Evolutionary conservation across 2,329 filamentous ascomycete genomes (phyloP), one percentile per base, ranked within the genome.

Genomic region (Fusarium hainanense): DNA sequence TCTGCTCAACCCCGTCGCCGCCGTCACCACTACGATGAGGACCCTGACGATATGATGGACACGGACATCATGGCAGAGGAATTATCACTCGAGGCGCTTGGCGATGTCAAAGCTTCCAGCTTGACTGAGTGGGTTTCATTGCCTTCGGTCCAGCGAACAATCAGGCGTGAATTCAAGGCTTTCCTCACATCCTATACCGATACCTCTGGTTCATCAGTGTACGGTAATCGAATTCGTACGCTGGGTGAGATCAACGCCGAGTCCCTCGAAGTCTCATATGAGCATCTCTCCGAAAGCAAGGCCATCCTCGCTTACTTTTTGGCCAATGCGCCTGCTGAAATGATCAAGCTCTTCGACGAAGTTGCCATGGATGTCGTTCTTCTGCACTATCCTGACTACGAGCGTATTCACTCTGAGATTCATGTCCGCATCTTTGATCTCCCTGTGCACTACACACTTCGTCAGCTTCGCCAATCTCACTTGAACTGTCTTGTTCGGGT

Each of bases 201-300:
- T 76, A 90, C 94, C 56, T 90, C 91, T 69, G 94, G 94, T 57
- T 91, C 89, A 7, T 99, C 96, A 0, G 94, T 99, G 52, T 99
- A 99, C 79, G 96, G 96, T 56, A 94, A 93, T 73, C 92, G 94
- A 58, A 97, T 99, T 71, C 89, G 93, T 72, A 98, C 93, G 0
- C 89, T 99, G n/a, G 97, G 96, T 84, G 95, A 98, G 81, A 87
- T 98, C 78, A 99, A 99, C 79, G 93, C 94, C 49, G 97, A 98
- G 81, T 94, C 95, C 41, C 88, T 99, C 6, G 96, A 99, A 79
- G 94, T 99, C 47, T 98, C 94, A 3, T 99, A 97, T 79, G 92
- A 95, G 70, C 94, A 99, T 79, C 85, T 99, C 20, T 91, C 93
- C 10, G 90, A 92, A 44, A 93, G 93, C 65, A 98, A 98, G 81